Evolutionary conservation across 345 rosid species (phyloP).

Genomic region (Kandelia obovata): DNA sequence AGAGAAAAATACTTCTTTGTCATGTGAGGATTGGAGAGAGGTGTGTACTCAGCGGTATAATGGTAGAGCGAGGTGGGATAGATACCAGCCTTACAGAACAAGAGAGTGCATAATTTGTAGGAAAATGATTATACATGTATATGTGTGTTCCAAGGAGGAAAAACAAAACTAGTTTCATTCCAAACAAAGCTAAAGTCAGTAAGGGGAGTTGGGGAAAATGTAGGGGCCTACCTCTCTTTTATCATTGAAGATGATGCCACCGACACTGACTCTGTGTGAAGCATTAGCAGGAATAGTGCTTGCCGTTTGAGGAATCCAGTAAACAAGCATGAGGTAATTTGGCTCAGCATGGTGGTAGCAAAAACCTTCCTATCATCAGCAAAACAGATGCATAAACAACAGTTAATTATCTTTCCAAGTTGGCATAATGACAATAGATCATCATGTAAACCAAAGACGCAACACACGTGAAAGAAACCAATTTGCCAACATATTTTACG

Average conservation of each 20-base stretch:
- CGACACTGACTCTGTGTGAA: slow-evolving; percentile 64
- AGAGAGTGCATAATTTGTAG: too few species aligned
- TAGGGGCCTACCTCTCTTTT: slow-evolving; percentile 56
- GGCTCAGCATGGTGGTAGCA: slow-evolving; percentile 81
- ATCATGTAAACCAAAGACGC: neutral
- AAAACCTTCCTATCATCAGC: slow-evolving; percentile 60
- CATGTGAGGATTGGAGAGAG: too few species aligned
- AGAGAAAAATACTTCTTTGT: neutral
- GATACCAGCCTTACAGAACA: too few species aligned
- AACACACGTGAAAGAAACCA: neutral
- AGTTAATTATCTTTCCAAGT: neutral
- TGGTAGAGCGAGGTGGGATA: too few species aligned
- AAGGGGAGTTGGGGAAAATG: neutral
- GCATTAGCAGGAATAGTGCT: slow-evolving; percentile 76
- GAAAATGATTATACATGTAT: too few species aligned
- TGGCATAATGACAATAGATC: neutral
- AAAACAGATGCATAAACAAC: neutral
- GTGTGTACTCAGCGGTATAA: too few species aligned
- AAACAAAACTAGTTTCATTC: neutral
- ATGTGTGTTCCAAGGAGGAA: too few species aligned
- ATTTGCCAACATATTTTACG: too few species aligned
- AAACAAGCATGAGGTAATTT: slow-evolving; percentile 70
- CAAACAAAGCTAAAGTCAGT: neutral
- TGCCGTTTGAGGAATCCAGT: slow-evolving; percentile 66
- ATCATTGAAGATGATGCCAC: slow-evolving; percentile 68